Percentiles rank a stretch among this genome's conserved stretches.
Conservation (phyloP, 2,329 filamentous ascomycete genomes). For the Clonostachys chloroleuca region DNA sequence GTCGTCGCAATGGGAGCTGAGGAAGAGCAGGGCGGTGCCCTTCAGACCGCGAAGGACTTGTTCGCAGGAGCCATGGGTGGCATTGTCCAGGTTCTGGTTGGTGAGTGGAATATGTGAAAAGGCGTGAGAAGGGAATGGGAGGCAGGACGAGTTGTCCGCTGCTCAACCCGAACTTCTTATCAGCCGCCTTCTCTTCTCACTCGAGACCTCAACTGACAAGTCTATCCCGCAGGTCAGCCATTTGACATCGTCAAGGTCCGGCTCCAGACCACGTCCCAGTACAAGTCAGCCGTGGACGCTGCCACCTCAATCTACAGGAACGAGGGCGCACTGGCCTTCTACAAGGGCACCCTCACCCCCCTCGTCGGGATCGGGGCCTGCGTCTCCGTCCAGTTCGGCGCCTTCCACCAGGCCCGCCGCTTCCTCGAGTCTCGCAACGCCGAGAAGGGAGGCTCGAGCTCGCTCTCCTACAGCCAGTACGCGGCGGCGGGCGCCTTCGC, state of each 20-base stretch:
- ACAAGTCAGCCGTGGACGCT: conserved; percentile 74
- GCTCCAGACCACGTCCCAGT: conserved; percentile 81
- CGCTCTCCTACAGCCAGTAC: conserved; percentile 78
- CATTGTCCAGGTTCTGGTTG: conserved; percentile 88
- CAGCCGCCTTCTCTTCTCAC: not conserved
- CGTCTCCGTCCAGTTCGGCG: conserved; percentile 97
- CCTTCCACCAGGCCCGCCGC: conserved; percentile 88
- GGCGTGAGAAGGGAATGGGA: too few species aligned
- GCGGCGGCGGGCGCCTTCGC: conserved; percentile 89
- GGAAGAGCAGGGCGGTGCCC: conserved; percentile 18
- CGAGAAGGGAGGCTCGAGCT: conserved; percentile 28
- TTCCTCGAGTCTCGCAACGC: conserved; percentile 75
- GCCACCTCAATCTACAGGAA: conserved; percentile 80
- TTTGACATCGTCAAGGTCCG: conserved; percentile 97
- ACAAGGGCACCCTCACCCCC: conserved; percentile 96
- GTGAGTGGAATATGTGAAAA: conserved; percentile 45
- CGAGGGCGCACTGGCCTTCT: conserved; percentile 89
- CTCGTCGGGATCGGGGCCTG: conserved; percentile 95
- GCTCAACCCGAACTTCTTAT: not conserved
- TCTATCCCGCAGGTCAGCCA: conserved; percentile 50
- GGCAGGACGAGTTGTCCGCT: not conserved
- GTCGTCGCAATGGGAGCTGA: not conserved
- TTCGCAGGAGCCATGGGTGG: conserved; percentile 88
- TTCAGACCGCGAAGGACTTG: conserved; percentile 79
- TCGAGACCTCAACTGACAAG: not conserved